Base-by-base conservation (phyloP, 768 basidiomycete genomes). In the Lentinula sp. region DNA sequence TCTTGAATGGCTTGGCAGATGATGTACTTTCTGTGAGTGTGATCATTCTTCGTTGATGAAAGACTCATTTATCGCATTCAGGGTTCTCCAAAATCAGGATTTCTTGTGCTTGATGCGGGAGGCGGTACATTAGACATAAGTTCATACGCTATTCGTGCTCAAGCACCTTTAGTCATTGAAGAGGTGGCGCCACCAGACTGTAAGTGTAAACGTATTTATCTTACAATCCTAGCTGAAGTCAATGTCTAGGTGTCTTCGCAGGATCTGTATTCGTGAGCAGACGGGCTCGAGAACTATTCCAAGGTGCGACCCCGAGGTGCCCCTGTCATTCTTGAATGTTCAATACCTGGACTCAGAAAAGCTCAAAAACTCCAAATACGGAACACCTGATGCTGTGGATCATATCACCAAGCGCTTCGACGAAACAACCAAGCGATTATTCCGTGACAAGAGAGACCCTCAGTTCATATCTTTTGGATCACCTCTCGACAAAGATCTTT, bases 141-240 rank as follows among this genome's bases (percentile, higher is more conserved):
- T 63, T 85, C 89, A 4, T 92, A 92, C 64, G 88, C 84, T 1
- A 87, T 91, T 57, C 84, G 84, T 6, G 85, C 80, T 54, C 85
- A 86, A 3, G 71, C 78, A 28, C 89, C 89, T 0, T 80, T 91
- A 15, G 82, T 87, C 15, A 91, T 92, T 65, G 89, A 92, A 69
- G 89, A 92, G 72, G 84, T 91, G 65, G 89, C 89, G 2, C 89
- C 89, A 28, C 88, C 89, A 10, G 89, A 92, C 71, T 92, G 89
- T 88, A 63, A 62, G 84, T 74, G 34, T 37, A 46, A 16, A 28
- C 34, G 18, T 34, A 42, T 23, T 35, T 55, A 5, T n/a, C 7
- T 8, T 57, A 23, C 28, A 60, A 23, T 37, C 15, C 49, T 35
- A 45, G 35, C 42, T 54, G 63, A 37, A 18, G 43, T 7, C 5